Conservation (phyloP, 768 basidiomycete species). For the Pisolithus orientalis region DNA sequence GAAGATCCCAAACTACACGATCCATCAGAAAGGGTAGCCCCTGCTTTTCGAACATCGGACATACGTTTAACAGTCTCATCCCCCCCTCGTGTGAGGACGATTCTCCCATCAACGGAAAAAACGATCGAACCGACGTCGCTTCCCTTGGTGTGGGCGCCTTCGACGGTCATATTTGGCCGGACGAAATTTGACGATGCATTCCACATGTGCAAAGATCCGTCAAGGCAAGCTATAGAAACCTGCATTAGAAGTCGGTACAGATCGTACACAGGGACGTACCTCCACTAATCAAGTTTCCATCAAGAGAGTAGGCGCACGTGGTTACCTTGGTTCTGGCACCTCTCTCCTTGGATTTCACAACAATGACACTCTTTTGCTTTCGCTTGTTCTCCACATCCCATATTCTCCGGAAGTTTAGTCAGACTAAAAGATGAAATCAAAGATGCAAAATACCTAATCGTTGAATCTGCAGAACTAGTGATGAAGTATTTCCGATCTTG, state of each 20-base stretch:
- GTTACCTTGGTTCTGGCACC: slow-evolving; percentile 92
- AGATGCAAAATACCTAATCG: slow-evolving; percentile 63
- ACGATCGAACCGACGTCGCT: slow-evolving; percentile 83
- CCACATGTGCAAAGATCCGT: slow-evolving; percentile 94
- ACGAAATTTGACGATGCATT: slow-evolving; percentile 89
- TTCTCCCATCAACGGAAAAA: slow-evolving; percentile 85
- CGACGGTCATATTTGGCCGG: slow-evolving; percentile 78
- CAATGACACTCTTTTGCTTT: slow-evolving; percentile 94
- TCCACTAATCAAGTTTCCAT: slow-evolving; percentile 86
- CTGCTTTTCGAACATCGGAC: slow-evolving; percentile 28
- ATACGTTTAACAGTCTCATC: slow-evolving; percentile 94
- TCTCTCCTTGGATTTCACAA: slow-evolving; percentile 93
- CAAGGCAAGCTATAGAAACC: slow-evolving; percentile 62
- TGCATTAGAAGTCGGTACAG: neutral
- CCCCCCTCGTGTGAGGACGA: slow-evolving; percentile 82
- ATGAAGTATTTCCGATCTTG: slow-evolving; percentile 79
- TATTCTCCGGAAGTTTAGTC: slow-evolving; percentile 46
- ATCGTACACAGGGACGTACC: slow-evolving; percentile 42
- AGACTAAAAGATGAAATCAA: neutral
- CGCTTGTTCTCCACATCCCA: slow-evolving; percentile 92
- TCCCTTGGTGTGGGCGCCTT: slow-evolving; percentile 81
- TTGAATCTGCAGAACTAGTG: slow-evolving; percentile 92
- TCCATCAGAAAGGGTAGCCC: slow-evolving; percentile 1
- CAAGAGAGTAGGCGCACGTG: slow-evolving; percentile 78
- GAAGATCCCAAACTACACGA: slow-evolving; percentile 84